These are phyloP conservation scores for Thermothielavioides terrestris DNA, from an alignment of 495 filamentous ascomycete species.

Conservation along the genomic window DNA sequence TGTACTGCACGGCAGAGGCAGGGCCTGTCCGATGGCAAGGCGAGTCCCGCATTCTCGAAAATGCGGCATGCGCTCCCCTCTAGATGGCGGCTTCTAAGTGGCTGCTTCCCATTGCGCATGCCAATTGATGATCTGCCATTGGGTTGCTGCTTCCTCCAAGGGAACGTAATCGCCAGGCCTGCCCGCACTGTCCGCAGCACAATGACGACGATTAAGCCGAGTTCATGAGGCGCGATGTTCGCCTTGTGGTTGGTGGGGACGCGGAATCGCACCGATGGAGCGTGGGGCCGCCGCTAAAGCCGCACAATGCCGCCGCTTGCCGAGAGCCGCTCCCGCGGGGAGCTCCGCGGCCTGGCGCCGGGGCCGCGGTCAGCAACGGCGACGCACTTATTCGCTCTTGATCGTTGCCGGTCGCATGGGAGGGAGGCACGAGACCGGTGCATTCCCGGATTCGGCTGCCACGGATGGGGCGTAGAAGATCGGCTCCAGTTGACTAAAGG, in stretches of 20 bases:
- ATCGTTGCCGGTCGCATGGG: not conserved
- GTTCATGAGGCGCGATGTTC: not conserved
- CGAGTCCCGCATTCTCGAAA: no score
- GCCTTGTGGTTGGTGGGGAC: slow-evolving; percentile 10
- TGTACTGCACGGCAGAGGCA: no score
- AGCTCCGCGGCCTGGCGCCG: slow-evolving; percentile 1
- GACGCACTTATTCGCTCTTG: not conserved
- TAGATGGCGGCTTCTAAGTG: not conserved
- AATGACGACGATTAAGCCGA: slow-evolving; percentile 18
- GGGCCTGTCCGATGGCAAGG: no score
- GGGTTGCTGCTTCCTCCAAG: not conserved
- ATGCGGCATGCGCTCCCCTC: not conserved
- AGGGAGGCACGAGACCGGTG: slow-evolving; percentile 9
- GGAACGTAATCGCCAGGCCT: not conserved
- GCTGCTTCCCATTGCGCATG: not conserved
- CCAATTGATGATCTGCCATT: not conserved
- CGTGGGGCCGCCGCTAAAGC: slow-evolving; percentile 18
- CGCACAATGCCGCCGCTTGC: slow-evolving; percentile 25
- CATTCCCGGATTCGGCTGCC: slow-evolving; percentile 4
- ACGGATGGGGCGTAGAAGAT: not conserved
- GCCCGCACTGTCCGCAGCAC: not conserved
- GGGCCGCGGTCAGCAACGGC: slow-evolving; percentile 12
- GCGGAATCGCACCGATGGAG: slow-evolving; percentile 24
- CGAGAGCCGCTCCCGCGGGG: slow-evolving; percentile 13
- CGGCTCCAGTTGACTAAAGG: not conserved